Evolutionary conservation across 2,329 filamentous ascomycete genomes (phyloP).

Genomic region (Xylaria sp.): DNA sequence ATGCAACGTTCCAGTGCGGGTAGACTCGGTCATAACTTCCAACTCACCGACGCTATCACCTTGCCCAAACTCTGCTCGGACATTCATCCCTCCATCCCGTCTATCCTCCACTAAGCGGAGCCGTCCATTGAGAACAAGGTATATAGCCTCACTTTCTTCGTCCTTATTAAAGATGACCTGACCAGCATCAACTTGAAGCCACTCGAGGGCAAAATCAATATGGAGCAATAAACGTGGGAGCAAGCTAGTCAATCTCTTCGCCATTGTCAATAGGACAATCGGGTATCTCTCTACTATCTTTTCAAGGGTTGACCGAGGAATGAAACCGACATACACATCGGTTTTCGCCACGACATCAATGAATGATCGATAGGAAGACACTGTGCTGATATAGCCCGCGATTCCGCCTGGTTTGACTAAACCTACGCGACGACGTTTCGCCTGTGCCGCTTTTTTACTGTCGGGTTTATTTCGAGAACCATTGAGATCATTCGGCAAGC

Average conservation of each 20-base stretch:
- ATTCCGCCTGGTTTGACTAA: slow-evolving; percentile 94
- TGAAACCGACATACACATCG: slow-evolving; percentile 96
- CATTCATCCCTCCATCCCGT: slow-evolving; percentile 82
- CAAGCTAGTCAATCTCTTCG: slow-evolving; percentile 90
- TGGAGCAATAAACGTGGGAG: slow-evolving; percentile 91
- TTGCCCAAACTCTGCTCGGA: slow-evolving; percentile 92
- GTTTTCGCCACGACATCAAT: slow-evolving; percentile 98
- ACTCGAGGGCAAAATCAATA: slow-evolving; percentile 98
- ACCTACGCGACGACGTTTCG: slow-evolving; percentile 74
- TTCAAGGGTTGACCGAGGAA: slow-evolving; percentile 86
- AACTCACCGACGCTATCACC: slow-evolving; percentile 97
- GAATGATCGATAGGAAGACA: slow-evolving; percentile 95
- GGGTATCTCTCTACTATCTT: slow-evolving; percentile 93
- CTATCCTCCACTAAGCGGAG: slow-evolving; percentile 85
- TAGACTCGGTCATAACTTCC: slow-evolving; percentile 95
- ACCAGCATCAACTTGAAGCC: slow-evolving; percentile 95
- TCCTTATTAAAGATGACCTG: slow-evolving; percentile 94
- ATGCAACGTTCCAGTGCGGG: slow-evolving; percentile 89
- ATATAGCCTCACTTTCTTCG: slow-evolving; percentile 97
- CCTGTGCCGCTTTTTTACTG: slow-evolving; percentile 51
- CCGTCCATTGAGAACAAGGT: slow-evolving; percentile 95
- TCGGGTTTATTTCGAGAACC: slow-evolving; percentile 54
- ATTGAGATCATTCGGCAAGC: slow-evolving; percentile 47
- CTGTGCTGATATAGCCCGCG: slow-evolving; percentile 92
- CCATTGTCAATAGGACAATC: slow-evolving; percentile 92